A percentile compares a stretch with the other conserved stretches of the same genome.
Conservation (phyloP, 2,329 filamentous ascomycete species). For the Colletotrichum sublineola region DNA sequence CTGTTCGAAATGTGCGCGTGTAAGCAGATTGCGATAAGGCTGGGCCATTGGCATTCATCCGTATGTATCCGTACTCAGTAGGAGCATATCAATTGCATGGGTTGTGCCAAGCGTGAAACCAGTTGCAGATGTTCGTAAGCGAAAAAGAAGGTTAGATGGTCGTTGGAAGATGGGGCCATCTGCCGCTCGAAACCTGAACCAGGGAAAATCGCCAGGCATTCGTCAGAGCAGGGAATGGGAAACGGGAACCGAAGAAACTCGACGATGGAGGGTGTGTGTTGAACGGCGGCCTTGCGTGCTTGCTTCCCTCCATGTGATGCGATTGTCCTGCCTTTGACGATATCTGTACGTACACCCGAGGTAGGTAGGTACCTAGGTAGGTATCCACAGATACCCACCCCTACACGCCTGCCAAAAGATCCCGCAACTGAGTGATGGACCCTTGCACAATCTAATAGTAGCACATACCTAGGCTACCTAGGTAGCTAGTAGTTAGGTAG, state of each 20-base stretch:
- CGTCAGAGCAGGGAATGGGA: no score
- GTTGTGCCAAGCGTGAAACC: neutral
- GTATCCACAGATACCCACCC: no score
- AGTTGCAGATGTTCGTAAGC: neutral
- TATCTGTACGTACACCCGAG: slow-evolving; percentile 5
- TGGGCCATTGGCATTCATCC: slow-evolving; percentile 11
- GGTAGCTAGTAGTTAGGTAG: no score
- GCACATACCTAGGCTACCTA: no score
- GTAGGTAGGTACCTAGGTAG: neutral
- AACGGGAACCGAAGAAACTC: neutral
- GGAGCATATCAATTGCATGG: slow-evolving; percentile 12
- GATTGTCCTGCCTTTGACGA: slow-evolving; percentile 1
- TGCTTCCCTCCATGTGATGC: slow-evolving; percentile 2
- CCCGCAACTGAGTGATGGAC: neutral
- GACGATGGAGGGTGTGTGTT: slow-evolving; percentile 12
- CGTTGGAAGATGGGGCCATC: slow-evolving; percentile 22
- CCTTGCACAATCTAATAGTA: neutral
- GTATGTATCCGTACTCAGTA: no score
- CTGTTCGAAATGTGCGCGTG: slow-evolving; percentile 15
- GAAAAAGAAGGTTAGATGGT: slow-evolving; percentile 23
- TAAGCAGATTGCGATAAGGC: slow-evolving; percentile 3
- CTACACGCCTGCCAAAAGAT: neutral
- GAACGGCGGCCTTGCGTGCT: slow-evolving; percentile 21
- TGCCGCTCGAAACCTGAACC: neutral
- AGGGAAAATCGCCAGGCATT: neutral